These are phyloP conservation scores for Fusarium robinianum DNA, from an alignment of 2,329 filamentous ascomycete genomes.

Conservation along the genomic window DNA sequence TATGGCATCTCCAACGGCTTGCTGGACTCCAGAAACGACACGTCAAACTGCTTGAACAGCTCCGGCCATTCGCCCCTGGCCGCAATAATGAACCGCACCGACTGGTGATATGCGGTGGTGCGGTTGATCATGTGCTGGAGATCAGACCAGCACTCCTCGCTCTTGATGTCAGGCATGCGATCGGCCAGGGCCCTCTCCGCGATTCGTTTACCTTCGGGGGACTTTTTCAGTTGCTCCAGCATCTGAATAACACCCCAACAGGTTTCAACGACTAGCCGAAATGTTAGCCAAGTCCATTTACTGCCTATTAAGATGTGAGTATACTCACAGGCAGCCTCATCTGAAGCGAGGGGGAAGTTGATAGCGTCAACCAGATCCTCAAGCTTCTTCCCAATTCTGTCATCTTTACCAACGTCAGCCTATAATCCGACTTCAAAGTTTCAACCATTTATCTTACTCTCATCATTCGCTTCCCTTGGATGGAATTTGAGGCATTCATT, in stretches of 20 bases:
- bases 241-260: too few species aligned
- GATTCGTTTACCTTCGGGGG: conserved; percentile 1
- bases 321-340: too few species aligned
- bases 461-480: background rate
- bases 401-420: background rate
- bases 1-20: background rate
- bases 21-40: conserved; percentile 33
- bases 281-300: too few species aligned
- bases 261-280: too few species aligned
- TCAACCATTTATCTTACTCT: background rate
- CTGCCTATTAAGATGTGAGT: too few species aligned
- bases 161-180: conserved; percentile 8
- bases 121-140: conserved; percentile 30
- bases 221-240: conserved; percentile 2
- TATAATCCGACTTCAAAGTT: background rate
- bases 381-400: background rate
- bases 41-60: conserved; percentile 36
- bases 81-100: conserved; percentile 17
- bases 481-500: background rate
- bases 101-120: conserved; percentile 22
- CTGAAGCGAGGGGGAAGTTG: too few species aligned
- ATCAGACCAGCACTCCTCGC: conserved; percentile 25
- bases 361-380: background rate
- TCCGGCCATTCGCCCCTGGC: conserved; percentile 31
- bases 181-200: conserved; percentile 6